Percentiles rank a stretch among this genome's conserved stretches.
Conservation (phyloP, 352 stramenopile genomes). For the Phytophthora constricta region DNA sequence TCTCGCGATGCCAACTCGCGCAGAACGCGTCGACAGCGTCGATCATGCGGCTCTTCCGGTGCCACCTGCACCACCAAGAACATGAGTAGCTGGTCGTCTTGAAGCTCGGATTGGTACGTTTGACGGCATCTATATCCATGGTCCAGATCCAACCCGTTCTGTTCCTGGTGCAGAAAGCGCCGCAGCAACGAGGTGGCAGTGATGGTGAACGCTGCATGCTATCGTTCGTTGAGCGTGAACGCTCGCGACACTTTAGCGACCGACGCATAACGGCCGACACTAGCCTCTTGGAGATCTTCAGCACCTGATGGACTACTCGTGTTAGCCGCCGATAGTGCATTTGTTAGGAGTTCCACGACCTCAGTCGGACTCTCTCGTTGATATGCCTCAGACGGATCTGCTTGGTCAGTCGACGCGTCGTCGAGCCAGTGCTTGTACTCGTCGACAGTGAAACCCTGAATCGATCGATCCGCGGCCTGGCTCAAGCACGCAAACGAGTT, state of each 20-base stretch:
- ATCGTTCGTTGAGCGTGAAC: constrained; percentile 15
- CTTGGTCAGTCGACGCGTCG: neutral
- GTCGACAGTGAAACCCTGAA: too few species aligned
- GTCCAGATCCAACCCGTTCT: neutral
- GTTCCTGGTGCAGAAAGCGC: constrained; percentile 7
- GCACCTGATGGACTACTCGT: too few species aligned
- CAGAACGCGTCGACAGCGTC: constrained; percentile 11
- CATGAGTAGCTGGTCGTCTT: constrained; percentile 15
- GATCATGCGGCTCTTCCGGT: constrained; percentile 18
- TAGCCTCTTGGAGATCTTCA: too few species aligned
- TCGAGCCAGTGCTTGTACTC: neutral
- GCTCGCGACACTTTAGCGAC: constrained; percentile 4
- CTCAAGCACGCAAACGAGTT: too few species aligned
- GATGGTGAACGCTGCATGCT: constrained; percentile 9
- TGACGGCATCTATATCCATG: neutral
- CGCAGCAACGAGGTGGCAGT: constrained; percentile 2
- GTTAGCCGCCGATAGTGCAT: constrained; percentile 4
- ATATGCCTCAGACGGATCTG: neutral
- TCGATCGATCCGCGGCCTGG: neutral
- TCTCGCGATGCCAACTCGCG: neutral
- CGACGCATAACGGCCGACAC: neutral
- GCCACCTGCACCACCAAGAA: constrained; percentile 14
- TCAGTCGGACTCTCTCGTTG: constrained; percentile 2
- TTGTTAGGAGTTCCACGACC: constrained; percentile 4
- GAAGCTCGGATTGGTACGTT: neutral